Conservation (phyloP, 2,329 filamentous ascomycete genomes). For the Nigrospora sphaerica region DNA sequence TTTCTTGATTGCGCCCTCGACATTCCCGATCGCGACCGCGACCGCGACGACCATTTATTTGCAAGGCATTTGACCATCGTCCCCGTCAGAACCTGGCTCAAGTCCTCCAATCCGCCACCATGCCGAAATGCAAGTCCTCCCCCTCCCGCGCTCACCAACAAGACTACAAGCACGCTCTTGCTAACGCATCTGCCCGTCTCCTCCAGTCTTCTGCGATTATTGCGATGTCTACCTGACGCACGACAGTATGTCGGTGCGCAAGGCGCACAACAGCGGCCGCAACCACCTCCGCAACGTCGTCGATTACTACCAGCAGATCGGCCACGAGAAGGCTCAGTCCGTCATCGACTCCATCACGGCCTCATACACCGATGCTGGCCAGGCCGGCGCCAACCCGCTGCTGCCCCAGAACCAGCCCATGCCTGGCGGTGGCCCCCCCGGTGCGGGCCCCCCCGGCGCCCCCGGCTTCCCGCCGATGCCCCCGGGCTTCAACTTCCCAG, state of each 20-base stretch:
- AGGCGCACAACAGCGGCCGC: slow-evolving; percentile 92
- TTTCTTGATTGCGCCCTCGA: too few species aligned
- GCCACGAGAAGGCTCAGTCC: slow-evolving; percentile 95
- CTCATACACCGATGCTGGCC: slow-evolving; percentile 90
- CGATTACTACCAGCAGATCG: slow-evolving; percentile 98
- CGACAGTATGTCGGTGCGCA: slow-evolving; percentile 99
- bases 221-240: slow-evolving; percentile 99
- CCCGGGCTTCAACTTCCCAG: slow-evolving; percentile 54
- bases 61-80: background rate
- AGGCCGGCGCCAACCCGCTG: slow-evolving; percentile 80
- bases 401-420: slow-evolving; percentile 62
- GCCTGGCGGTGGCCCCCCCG: slow-evolving; percentile 24
- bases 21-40: too few species aligned
- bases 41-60: slow-evolving; percentile 61
- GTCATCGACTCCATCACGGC: slow-evolving; percentile 98
- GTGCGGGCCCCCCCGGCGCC: slow-evolving; percentile 23
- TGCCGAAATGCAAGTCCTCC: slow-evolving; percentile 75
- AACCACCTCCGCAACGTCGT: slow-evolving; percentile 97
- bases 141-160: background rate
- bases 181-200: slow-evolving; percentile 6
- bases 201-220: slow-evolving; percentile 83
- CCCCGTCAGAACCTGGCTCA: background rate
- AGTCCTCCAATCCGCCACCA: slow-evolving; percentile 36
- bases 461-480: slow-evolving; percentile 33
- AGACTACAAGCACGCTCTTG: slow-evolving; percentile 10